Percentiles rank a stretch among this genome's conserved stretches.
Evolutionary conservation across 768 basidiomycete species (phyloP).

Genomic region (Lactarius sanguifluus): DNA sequence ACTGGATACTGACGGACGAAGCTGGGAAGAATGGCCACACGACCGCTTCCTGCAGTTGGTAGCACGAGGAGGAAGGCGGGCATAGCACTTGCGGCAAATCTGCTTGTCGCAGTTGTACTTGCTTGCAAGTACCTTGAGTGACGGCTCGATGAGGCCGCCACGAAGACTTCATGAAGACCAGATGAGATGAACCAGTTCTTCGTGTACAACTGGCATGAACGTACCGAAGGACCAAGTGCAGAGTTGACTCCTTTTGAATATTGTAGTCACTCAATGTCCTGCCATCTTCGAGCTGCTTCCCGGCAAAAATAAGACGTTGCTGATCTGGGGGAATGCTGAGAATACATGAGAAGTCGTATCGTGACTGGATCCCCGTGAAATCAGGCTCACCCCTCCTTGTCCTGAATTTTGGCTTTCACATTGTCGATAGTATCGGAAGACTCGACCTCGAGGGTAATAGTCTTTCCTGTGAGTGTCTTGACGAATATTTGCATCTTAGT

Average conservation of each 20-base stretch:
- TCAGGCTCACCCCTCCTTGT: constrained; percentile 66
- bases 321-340: constrained; percentile 89
- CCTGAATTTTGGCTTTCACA: constrained; percentile 82
- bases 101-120: constrained; percentile 99
- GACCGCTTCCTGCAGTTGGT: constrained; percentile 98
- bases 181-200: constrained; percentile 14
- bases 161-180: constrained; percentile 63
- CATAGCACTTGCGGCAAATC: constrained; percentile 99
- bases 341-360: constrained; percentile 2
- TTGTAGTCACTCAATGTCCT: constrained; percentile 96
- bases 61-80: constrained; percentile 97
- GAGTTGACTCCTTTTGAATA: constrained; percentile 97
- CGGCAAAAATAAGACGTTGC: constrained; percentile 94
- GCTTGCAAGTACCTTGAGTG: constrained; percentile 92
- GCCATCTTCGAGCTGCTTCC: constrained; percentile 98
- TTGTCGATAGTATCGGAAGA: constrained; percentile 96
- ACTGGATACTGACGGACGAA: constrained; percentile 72
- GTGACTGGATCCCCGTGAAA: neutral
- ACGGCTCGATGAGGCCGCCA: constrained; percentile 99
- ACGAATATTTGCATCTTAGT: constrained; percentile 61
- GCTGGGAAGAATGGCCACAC: constrained; percentile 88
- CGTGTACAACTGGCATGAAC: constrained; percentile 31
- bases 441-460: constrained; percentile 98
- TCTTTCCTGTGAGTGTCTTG: constrained; percentile 93
- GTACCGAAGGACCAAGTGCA: constrained; percentile 94